phyloP scores from a whole-genome alignment of 2,329 filamentous ascomycete species.

The Phyllosticta capitalensis region DNA sequence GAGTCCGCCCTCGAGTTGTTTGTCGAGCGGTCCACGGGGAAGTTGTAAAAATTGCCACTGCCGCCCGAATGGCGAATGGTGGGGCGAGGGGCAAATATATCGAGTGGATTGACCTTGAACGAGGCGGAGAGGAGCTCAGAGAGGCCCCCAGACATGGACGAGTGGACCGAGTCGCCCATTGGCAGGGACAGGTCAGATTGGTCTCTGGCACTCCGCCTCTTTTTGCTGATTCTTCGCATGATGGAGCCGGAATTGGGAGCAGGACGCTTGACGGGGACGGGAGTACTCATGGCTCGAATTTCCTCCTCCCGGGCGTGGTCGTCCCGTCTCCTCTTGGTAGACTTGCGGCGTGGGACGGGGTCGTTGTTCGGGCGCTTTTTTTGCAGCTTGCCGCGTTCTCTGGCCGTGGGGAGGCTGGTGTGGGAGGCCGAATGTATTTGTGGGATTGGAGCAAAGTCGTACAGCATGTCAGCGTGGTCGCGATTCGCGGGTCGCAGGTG shows the following conservation, averaged over 20 bases:
- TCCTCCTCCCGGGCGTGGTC: slow-evolving; percentile 76
- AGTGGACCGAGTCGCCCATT: slow-evolving; percentile 62
- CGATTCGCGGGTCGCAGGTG: slow-evolving; percentile 36
- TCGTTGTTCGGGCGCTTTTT: slow-evolving; percentile 52
- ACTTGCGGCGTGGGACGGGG: slow-evolving; percentile 54
- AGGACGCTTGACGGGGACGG: slow-evolving; percentile 54
- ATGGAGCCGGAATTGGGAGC: slow-evolving; percentile 50
- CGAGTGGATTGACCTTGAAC: slow-evolving; percentile 71
- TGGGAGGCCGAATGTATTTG: slow-evolving; percentile 21
- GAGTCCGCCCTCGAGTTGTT: slow-evolving; percentile 33
- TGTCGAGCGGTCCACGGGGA: slow-evolving; percentile 31
- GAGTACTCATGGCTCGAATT: slow-evolving; percentile 72
- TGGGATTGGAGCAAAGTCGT: slow-evolving; percentile 31
- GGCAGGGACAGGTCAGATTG: slow-evolving; percentile 68
- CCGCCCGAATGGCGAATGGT: slow-evolving; percentile 62
- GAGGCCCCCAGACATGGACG: slow-evolving; percentile 58
- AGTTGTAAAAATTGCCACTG: slow-evolving; percentile 34
- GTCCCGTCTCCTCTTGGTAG: slow-evolving; percentile 63
- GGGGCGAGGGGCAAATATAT: slow-evolving; percentile 75
- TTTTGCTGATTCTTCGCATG: slow-evolving; percentile 57
- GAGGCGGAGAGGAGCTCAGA: slow-evolving; percentile 56
- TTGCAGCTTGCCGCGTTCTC: slow-evolving; percentile 36
- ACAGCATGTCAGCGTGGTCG: slow-evolving; percentile 32
- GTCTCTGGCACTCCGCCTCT: slow-evolving; percentile 50
- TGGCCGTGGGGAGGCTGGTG: slow-evolving; percentile 25